Conservation (phyloP, 2,329 filamentous ascomycete species). For the Ceratocystis colombiana region DNA sequence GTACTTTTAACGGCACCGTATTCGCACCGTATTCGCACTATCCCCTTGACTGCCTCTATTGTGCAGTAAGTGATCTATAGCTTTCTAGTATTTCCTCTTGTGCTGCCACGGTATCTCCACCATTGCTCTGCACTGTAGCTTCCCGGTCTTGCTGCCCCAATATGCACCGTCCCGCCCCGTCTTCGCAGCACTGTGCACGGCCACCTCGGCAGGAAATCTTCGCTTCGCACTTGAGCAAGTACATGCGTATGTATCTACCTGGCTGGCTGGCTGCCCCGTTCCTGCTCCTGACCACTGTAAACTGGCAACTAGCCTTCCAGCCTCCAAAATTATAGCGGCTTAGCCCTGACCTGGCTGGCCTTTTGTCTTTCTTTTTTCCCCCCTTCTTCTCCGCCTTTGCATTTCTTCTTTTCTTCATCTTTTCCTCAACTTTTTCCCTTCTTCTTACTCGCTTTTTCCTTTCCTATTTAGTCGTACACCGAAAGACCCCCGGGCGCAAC, state of each 20-base stretch:
- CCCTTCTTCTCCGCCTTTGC: not conserved
- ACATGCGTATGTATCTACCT: not conserved
- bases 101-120: too few species aligned
- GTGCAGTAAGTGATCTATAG: not conserved
- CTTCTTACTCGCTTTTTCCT: constrained; percentile 24
- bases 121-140: not conserved
- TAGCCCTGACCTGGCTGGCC: not conserved
- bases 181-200: not conserved
- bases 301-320: constrained; percentile 6
- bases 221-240: too few species aligned
- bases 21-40: too few species aligned
- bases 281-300: not conserved
- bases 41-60: not conserved
- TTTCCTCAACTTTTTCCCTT: not conserved
- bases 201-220: not conserved
- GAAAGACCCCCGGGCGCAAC: constrained; percentile 5
- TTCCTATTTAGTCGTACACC: constrained; percentile 24
- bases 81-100: not conserved
- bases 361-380: constrained; percentile 23
- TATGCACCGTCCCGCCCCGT: not conserved
- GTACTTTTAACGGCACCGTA: too few species aligned
- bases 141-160: not conserved
- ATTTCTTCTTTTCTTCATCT: constrained; percentile 21
- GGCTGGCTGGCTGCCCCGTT: not conserved
- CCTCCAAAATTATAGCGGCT: constrained; percentile 15